phyloP scores from a whole-genome alignment of 768 basidiomycete genomes.

The Tricholoma sp. region DNA sequence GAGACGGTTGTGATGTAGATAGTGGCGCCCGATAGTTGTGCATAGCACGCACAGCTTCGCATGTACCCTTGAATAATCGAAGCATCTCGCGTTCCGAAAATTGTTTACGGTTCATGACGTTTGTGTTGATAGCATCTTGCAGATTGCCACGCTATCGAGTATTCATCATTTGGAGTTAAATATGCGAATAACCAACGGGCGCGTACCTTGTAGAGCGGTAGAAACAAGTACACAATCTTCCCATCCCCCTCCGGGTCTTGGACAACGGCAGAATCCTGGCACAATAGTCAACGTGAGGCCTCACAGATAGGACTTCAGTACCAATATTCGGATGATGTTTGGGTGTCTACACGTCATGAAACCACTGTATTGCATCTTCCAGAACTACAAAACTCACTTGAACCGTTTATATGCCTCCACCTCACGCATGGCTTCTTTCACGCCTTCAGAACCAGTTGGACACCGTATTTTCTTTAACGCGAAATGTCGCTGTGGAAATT shows the following conservation, averaged over 20 bases:
- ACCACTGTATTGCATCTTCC: background rate
- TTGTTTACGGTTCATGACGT: slow-evolving; percentile 74
- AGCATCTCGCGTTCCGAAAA: slow-evolving; percentile 89
- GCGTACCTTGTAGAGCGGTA: slow-evolving; percentile 83
- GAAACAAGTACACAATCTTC: slow-evolving; percentile 93
- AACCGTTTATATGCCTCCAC: slow-evolving; percentile 94
- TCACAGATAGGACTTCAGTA: slow-evolving; percentile 24
- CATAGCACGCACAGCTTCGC: slow-evolving; percentile 91
- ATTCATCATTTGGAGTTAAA: background rate
- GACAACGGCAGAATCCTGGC: slow-evolving; percentile 86
- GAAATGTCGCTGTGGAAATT: slow-evolving; percentile 64
- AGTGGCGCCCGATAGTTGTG: slow-evolving; percentile 73
- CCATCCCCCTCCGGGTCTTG: slow-evolving; percentile 93
- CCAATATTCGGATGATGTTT: slow-evolving; percentile 94
- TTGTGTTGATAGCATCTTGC: slow-evolving; percentile 89
- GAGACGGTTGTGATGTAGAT: slow-evolving; percentile 22
- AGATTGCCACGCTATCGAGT: slow-evolving; percentile 74
- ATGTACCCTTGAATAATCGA: slow-evolving; percentile 88
- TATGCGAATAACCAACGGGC: background rate
- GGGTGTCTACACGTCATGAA: slow-evolving; percentile 57
- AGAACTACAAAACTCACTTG: slow-evolving; percentile 50
- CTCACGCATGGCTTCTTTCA: slow-evolving; percentile 85
- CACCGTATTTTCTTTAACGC: slow-evolving; percentile 97
- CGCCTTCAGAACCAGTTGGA: slow-evolving; percentile 81
- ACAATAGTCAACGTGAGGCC: slow-evolving; percentile 9